These are phyloP conservation scores for Tetrahymena borealis DNA, from an alignment of 73 alveolate species.

Conservation along the genomic window DNA sequence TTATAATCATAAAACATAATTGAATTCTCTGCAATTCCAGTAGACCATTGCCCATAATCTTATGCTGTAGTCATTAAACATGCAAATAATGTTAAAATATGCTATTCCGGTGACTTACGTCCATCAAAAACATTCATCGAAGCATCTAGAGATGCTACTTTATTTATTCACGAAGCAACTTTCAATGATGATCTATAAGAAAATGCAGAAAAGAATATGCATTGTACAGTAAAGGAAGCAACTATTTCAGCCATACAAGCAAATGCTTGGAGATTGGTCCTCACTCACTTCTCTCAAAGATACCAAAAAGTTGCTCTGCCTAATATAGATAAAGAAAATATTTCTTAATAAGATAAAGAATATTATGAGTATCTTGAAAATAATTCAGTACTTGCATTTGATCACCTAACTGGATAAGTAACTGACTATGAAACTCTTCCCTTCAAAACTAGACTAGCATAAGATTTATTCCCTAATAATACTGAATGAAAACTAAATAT, in stretches of 20 bases:
- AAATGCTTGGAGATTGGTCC: conserved; percentile 67
- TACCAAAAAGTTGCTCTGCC: conserved; percentile 59
- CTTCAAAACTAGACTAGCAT: background rate
- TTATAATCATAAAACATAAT: background rate
- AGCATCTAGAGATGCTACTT: conserved; percentile 68
- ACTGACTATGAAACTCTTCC: conserved; percentile 24
- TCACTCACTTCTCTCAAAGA: conserved; percentile 92
- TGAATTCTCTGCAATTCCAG: conserved; percentile 64
- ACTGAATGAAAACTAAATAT: background rate
- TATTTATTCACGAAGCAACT: conserved; percentile 95
- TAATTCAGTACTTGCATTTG: conserved; percentile 52
- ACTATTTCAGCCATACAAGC: conserved; percentile 61
- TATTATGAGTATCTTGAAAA: conserved; percentile 3
- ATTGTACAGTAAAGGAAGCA: conserved; percentile 86
- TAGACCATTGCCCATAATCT: conserved; percentile 80
- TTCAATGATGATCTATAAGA: conserved; percentile 67
- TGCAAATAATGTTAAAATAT: conserved; percentile 58
- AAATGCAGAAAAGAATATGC: conserved; percentile 84
- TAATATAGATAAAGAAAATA: background rate
- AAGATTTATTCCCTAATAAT: background rate
- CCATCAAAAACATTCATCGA: conserved; percentile 73
- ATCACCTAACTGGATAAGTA: conserved; percentile 40
- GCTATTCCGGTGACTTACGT: conserved; percentile 87
- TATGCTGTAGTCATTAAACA: conserved; percentile 68
- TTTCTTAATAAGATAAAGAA: background rate